Evolutionary conservation across 768 basidiomycete species (phyloP).

Genomic region (Pulveroboletus sp.): DNA sequence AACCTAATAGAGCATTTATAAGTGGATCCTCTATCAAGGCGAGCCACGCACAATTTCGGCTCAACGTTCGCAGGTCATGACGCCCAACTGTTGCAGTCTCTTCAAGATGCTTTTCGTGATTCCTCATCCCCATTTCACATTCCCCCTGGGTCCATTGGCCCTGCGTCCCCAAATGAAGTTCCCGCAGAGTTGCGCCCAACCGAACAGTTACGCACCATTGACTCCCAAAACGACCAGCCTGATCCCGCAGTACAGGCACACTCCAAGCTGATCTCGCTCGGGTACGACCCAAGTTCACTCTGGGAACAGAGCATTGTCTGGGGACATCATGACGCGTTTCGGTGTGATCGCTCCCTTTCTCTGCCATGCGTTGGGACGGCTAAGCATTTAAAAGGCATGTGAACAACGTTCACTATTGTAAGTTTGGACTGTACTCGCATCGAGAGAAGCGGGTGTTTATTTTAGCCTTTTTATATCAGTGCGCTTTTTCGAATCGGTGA

Average conservation of each 20-base stretch:
- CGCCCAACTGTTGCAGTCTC: conserved; percentile 37
- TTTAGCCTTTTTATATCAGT: conserved; percentile 35
- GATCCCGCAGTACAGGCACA: conserved; percentile 37
- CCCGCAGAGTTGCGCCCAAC: conserved; percentile 7
- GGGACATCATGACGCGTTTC: conserved; percentile 78
- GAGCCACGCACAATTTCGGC: background rate
- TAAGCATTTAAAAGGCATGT: conserved; percentile 51
- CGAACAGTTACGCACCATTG: background rate
- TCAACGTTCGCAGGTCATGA: background rate
- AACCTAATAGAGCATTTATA: conserved; percentile 1
- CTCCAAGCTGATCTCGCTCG: conserved; percentile 40
- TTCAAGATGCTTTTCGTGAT: conserved; percentile 59
- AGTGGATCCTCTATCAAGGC: conserved; percentile 30
- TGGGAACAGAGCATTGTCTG: conserved; percentile 77
- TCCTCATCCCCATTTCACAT: conserved; percentile 64
- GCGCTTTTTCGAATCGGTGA: conserved; percentile 67
- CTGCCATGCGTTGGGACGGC: background rate
- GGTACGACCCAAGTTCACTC: conserved; percentile 62
- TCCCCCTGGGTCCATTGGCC: conserved; percentile 55
- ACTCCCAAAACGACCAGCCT: background rate
- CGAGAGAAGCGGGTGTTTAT: background rate
- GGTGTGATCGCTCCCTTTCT: conserved; percentile 36
- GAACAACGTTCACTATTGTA: conserved; percentile 73
- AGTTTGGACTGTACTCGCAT: conserved; percentile 7
- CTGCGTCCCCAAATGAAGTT: conserved; percentile 51